Base-by-base conservation (phyloP, 495 filamentous ascomycete genomes). In the Melanomma pulvis-pyrius region DNA sequence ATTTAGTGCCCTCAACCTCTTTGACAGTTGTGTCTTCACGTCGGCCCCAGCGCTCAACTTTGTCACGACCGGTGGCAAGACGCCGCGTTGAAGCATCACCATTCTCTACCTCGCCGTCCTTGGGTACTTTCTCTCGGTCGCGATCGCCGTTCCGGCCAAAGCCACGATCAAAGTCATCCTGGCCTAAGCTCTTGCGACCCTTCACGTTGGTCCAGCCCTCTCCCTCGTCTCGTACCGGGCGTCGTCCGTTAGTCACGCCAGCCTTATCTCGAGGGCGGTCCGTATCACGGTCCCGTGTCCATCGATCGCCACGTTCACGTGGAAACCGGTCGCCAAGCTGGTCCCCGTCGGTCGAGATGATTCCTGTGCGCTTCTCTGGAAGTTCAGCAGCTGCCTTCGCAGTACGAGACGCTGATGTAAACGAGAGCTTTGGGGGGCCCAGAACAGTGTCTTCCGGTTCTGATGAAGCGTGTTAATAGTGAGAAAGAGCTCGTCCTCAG, bases 351-450 rank as follows among this genome's bases (percentile, higher is more conserved):
- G 39, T 39, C 7, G 50, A 46, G 17, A 60, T 56, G 26, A 55
- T 28, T 24, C 21, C 48, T 15, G 47, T 15, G 19, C 62, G 61
- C 44, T 68, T 64, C 30, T 59, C 41, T 21, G 56, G 1, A 15
- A 47, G 26, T 19, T 71, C 71, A 2, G 60, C 12, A 7, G 54
- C 59, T 11, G 54, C 29, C 52, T 75, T 74, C 4, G 63, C 32
- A 59, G 26, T 59, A 17, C 67, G 64, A 24, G 90, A 91, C 17
- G 91, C 88, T 11, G 93, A 97, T 61, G 90, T 87, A 75, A 98
- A 97, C 29, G 86, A 86, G 26, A 86, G 91, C 68, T 92, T 92
- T 1, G 93, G 92, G 30, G 93, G 93, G 32, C 92, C 92, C 41
- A 97, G 89, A 67, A 96, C 82, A 60, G 96, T 92, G 61, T 96